These are phyloP conservation scores for Lipomyces chichibuensis DNA, from an alignment of 805 yeast genomes.

Conservation along the genomic window DNA sequence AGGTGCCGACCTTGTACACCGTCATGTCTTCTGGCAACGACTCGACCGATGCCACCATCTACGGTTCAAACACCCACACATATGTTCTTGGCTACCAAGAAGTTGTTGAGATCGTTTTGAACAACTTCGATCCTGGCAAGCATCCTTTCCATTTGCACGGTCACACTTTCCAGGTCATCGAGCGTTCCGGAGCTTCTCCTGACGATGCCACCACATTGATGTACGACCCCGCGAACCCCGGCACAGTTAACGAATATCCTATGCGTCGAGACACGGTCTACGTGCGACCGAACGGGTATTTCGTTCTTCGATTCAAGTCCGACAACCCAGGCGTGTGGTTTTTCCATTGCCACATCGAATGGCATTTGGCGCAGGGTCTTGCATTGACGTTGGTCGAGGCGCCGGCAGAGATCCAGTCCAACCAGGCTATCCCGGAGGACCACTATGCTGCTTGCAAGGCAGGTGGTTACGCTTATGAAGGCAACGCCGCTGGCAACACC, in stretches of 20 bases:
- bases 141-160: constrained; percentile 99
- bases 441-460: constrained; percentile 61
- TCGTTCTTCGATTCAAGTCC: constrained; percentile 84
- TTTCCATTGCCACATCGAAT: constrained; percentile 98
- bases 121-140: constrained; percentile 85
- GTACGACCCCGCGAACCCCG: constrained; percentile 57
- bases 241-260: constrained; percentile 70
- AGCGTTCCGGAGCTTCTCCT: constrained; percentile 64
- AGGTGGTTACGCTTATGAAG: constrained; percentile 56
- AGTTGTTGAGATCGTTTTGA: constrained; percentile 77
- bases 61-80: constrained; percentile 80
- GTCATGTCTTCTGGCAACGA: constrained; percentile 57
- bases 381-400: constrained; percentile 82
- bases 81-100: constrained; percentile 68
- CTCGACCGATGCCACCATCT: constrained; percentile 62
- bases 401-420: constrained; percentile 61
- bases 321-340: constrained; percentile 98
- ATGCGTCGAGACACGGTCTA: constrained; percentile 81
- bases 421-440: constrained; percentile 64
- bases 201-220: constrained; percentile 57
- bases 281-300: constrained; percentile 80
- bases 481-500: constrained; percentile 90
- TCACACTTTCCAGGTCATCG: constrained; percentile 80
- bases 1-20: constrained; percentile 81
- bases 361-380: constrained; percentile 97